A percentile compares a stretch with the other conserved stretches of the same genome.
Conservation (phyloP, 176 grass and related monocot genomes). For the Eremochloa ophiuroides region DNA sequence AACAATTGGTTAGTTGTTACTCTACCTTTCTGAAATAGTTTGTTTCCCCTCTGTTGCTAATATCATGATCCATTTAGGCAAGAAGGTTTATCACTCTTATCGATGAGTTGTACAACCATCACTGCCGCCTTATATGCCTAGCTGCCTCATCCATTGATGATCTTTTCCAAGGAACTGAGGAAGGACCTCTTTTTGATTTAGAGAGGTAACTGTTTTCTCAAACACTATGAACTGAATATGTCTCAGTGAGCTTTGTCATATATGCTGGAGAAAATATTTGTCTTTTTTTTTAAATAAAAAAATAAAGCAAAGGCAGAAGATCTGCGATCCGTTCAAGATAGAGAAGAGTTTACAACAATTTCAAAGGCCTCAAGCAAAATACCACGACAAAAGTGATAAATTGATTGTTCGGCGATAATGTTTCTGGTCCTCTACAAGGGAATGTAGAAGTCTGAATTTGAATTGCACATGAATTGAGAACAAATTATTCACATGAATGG, state of each 20-base stretch:
- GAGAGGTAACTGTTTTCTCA: conserved; percentile 57
- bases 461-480: background rate
- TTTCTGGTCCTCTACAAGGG: background rate
- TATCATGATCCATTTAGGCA: conserved; percentile 47
- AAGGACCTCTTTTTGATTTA: conserved; percentile 89
- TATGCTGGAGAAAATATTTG: background rate
- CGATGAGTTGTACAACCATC: conserved; percentile 96
- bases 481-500: background rate
- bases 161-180: conserved; percentile 92
- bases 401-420: background rate
- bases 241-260: background rate
- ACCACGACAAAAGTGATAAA: background rate
- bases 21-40: background rate
- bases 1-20: background rate
- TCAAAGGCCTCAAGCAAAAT: background rate
- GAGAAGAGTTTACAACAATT: background rate
- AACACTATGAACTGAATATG: background rate
- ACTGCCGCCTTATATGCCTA: conserved; percentile 78
- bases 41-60: background rate
- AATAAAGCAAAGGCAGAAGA: background rate
- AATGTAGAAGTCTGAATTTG: background rate
- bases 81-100: conserved; percentile 89
- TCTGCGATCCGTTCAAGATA: background rate
- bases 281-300: background rate
- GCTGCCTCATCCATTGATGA: conserved; percentile 76